Conservation (phyloP, 805 yeast species). For the Zygoascus ofunaensis region DNA sequence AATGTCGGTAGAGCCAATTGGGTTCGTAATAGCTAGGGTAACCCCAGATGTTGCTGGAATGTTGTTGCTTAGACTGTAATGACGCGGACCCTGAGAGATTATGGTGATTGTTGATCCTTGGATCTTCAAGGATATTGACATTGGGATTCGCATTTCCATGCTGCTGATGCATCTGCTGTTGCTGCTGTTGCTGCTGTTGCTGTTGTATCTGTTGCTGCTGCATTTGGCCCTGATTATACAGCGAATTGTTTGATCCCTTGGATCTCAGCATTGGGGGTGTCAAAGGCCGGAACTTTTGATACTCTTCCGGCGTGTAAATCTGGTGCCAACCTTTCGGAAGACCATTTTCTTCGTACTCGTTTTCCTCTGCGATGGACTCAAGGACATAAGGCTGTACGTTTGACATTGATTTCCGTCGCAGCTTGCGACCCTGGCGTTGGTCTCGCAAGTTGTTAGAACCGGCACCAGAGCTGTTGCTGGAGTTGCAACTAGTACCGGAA, state of each 20-base stretch:
- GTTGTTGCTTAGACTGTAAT: background rate
- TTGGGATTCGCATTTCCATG: background rate
- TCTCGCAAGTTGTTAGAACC: no score
- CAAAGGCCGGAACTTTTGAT: background rate
- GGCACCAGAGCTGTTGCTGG: no score
- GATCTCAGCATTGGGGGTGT: background rate
- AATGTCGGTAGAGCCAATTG: background rate
- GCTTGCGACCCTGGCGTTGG: background rate
- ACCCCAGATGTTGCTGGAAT: background rate
- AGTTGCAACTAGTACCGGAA: no score
- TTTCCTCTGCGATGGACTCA: background rate
- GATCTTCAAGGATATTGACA: background rate
- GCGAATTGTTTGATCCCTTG: no score
- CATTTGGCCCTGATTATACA: no score
- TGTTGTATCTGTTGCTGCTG: background rate
- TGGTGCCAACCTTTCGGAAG: background rate
- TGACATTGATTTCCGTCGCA: background rate
- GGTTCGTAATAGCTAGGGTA: slow-evolving; percentile 2
- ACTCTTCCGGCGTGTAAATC: background rate
- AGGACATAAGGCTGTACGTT: background rate
- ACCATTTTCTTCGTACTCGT: background rate
- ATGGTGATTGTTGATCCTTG: no score
- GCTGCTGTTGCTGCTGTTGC: slow-evolving; percentile 2
- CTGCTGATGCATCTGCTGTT: background rate
- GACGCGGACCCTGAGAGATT: no score